Evolutionary conservation across 331 rosid species (phyloP).

Genomic region (Arachis monticola): DNA sequence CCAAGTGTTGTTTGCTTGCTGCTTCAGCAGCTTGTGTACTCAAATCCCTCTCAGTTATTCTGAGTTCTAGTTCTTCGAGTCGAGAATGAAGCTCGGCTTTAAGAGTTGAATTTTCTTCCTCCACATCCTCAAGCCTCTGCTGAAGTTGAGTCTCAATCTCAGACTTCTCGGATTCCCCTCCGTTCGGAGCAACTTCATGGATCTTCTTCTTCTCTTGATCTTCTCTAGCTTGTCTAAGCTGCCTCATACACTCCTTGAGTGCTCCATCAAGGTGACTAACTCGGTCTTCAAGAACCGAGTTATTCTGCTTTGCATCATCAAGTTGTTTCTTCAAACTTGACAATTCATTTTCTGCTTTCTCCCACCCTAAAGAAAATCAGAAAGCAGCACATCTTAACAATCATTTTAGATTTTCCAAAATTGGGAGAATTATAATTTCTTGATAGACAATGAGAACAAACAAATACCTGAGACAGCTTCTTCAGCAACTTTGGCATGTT

Average conservation of each 20-base stretch:
- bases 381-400: conserved; percentile 8
- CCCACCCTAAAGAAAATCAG: conserved; percentile 59
- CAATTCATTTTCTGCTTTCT: conserved; percentile 62
- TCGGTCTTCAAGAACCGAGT: conserved; percentile 61
- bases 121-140: conserved; percentile 49
- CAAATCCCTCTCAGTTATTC: conserved; percentile 62
- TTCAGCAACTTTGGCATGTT: conserved; percentile 78
- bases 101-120: conserved; percentile 56
- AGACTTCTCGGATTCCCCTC: conserved; percentile 56
- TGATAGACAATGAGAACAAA: background rate
- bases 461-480: conserved; percentile 77
- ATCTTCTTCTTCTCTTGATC: conserved; percentile 53
- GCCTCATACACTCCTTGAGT: conserved; percentile 65
- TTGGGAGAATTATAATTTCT: conserved; percentile 1
- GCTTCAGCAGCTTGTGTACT: conserved; percentile 67
- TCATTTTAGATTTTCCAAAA: conserved; percentile 12
- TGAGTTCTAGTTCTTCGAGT: conserved; percentile 53
- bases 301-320: conserved; percentile 55
- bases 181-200: conserved; percentile 43
- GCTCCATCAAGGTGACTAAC: conserved; percentile 69
- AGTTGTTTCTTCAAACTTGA: conserved; percentile 56
- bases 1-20: conserved; percentile 71
- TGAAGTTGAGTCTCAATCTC: conserved; percentile 54
- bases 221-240: conserved; percentile 70
- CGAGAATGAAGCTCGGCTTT: conserved; percentile 57